Evolutionary conservation across 208 protist species (phyloP).

Genomic region (Leishmania martiniquensis): DNA sequence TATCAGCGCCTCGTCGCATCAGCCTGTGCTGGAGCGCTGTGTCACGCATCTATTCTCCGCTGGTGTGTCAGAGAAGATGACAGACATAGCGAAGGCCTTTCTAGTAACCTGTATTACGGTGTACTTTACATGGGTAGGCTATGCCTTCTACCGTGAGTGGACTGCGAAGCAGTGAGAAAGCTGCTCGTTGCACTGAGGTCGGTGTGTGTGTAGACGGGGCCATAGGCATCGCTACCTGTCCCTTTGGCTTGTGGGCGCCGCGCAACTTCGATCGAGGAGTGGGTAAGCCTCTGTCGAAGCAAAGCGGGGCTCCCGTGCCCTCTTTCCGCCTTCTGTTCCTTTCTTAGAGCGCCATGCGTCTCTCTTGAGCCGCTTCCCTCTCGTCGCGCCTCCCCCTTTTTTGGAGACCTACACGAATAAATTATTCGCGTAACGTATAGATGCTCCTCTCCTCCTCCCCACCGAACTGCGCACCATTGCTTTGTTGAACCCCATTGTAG

Average conservation of each 20-base stretch:
- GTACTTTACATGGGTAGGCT: conserved; percentile 76
- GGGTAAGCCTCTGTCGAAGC: background rate
- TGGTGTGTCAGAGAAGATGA: conserved; percentile 5
- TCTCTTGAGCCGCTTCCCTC: background rate
- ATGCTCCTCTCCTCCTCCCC: conserved; percentile 1
- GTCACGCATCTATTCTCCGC: background rate
- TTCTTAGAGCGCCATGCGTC: background rate
- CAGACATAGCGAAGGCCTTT: conserved; percentile 64
- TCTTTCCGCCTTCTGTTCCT: no score
- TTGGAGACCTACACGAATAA: background rate
- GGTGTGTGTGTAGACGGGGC: background rate
- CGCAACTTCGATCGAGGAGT: background rate
- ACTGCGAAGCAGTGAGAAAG: background rate
- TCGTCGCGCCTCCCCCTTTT: background rate
- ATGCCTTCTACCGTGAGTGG: conserved; percentile 73
- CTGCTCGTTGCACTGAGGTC: background rate
- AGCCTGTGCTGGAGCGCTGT: background rate
- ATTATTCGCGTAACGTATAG: background rate
- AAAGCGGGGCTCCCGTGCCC: background rate
- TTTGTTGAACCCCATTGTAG: background rate
- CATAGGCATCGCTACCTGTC: background rate
- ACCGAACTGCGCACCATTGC: background rate
- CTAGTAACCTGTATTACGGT: conserved; percentile 64
- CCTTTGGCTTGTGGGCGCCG: background rate
- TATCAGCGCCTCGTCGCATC: background rate